These are phyloP conservation scores for Mortierella sp. DNA, from an alignment of 371 early-diverging fungal genomes.

Conservation along the genomic window DNA sequence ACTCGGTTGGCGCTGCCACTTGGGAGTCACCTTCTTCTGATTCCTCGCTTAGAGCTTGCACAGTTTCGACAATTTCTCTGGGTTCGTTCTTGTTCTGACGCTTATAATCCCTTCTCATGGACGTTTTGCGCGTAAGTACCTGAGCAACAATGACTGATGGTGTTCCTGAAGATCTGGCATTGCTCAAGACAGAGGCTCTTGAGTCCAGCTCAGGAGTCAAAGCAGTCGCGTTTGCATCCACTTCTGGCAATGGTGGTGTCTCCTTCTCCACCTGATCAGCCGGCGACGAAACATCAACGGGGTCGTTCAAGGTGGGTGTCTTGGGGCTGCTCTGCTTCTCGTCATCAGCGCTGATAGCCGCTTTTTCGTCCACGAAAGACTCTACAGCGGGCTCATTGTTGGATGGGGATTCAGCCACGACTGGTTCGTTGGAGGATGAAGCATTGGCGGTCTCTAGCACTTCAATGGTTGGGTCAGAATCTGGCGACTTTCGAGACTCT, in stretches of 20 bases:
- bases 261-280: conserved; percentile 7
- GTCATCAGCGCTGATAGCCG: neutral
- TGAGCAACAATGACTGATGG: conserved; percentile 47
- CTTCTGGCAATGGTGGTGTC: neutral
- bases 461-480: too few relatives aligned
- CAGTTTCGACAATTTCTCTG: neutral
- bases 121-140: conserved; percentile 41
- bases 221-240: neutral
- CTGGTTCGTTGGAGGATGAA: too few relatives aligned
- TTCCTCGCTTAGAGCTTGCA: too few relatives aligned
- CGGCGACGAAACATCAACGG: neutral
- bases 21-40: too few relatives aligned
- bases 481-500: too few relatives aligned
- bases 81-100: conserved; percentile 12
- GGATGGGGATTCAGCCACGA: too few relatives aligned
- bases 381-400: neutral
- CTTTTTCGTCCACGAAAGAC: neutral
- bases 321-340: neutral
- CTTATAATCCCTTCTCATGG: conserved; percentile 37
- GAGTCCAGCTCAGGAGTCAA: conserved; percentile 30
- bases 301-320: conserved; percentile 15
- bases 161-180: conserved; percentile 33
- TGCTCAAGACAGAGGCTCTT: conserved; percentile 41
- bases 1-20: neutral
- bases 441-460: too few relatives aligned